Percentiles rank a stretch among this genome's conserved stretches.
Evolutionary conservation across 345 rosid species (phyloP).

Genomic region (Melaleuca quinquenervia): DNA sequence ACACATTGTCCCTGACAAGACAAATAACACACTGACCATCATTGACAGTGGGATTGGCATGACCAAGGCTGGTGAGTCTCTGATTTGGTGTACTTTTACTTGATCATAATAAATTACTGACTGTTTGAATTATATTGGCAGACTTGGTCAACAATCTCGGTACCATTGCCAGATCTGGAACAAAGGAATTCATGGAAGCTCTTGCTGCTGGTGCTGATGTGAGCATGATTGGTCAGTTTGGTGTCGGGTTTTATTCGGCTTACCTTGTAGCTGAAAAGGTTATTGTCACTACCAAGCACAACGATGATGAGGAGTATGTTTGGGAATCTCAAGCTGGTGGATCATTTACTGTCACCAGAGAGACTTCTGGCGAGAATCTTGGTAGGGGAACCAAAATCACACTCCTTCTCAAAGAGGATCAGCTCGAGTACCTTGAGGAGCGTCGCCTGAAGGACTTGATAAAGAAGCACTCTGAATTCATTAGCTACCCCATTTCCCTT

Average conservation of each 20-base stretch:
- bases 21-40: constrained; percentile 47
- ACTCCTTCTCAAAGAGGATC: constrained; percentile 72
- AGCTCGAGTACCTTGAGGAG: constrained; percentile 87
- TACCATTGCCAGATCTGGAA: constrained; percentile 84
- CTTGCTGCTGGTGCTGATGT: constrained; percentile 86
- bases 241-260: constrained; percentile 82
- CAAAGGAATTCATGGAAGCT: constrained; percentile 89
- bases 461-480: constrained; percentile 94
- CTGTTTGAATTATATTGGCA: background rate
- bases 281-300: constrained; percentile 64
- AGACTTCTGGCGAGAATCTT: constrained; percentile 52
- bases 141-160: constrained; percentile 89
- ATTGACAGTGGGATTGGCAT: constrained; percentile 80
- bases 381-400: constrained; percentile 82
- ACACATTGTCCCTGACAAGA: constrained; percentile 77
- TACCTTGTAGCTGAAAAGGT: constrained; percentile 83
- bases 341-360: constrained; percentile 75
- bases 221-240: constrained; percentile 85
- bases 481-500: constrained; percentile 75
- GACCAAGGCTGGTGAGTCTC: constrained; percentile 74
- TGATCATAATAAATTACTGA: background rate
- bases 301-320: constrained; percentile 77
- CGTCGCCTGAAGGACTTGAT: constrained; percentile 74
- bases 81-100: background rate
- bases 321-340: constrained; percentile 98